Evolutionary conservation across 2,329 filamentous ascomycete genomes (phyloP).

Genomic region (Fusarium poae): DNA sequence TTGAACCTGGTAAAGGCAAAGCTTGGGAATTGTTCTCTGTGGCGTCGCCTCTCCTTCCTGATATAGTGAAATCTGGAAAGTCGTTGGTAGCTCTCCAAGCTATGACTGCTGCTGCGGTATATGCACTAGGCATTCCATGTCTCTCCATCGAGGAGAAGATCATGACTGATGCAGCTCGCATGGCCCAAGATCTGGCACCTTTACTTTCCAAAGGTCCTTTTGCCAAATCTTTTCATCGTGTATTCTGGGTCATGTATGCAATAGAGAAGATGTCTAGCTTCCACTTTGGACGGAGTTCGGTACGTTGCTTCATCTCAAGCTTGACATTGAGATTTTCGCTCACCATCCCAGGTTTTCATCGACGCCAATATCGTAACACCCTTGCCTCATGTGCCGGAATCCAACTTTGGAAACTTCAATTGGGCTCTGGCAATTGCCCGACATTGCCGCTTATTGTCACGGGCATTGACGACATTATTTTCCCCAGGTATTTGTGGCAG

Average conservation of each 20-base stretch:
- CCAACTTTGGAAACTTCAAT: slow-evolving; percentile 34
- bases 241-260: slow-evolving; percentile 37
- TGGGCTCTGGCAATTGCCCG: slow-evolving; percentile 32
- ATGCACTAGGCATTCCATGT: slow-evolving; percentile 30
- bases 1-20: slow-evolving; percentile 41
- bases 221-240: slow-evolving; percentile 5
- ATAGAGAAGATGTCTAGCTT: slow-evolving; percentile 44
- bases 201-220: slow-evolving; percentile 12
- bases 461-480: slow-evolving; percentile 32
- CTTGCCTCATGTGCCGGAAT: slow-evolving; percentile 37
- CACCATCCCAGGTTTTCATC: no score
- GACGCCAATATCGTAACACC: slow-evolving; percentile 25
- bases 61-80: slow-evolving; percentile 14
- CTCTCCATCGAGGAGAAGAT: slow-evolving; percentile 38
- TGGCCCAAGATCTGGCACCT: slow-evolving; percentile 36
- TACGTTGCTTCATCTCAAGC: neutral
- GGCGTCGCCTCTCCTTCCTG: slow-evolving; percentile 23
- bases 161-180: slow-evolving; percentile 34
- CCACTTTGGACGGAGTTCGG: slow-evolving; percentile 41
- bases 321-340: no score
- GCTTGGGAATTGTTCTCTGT: slow-evolving; percentile 42
- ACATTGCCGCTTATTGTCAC: slow-evolving; percentile 29
- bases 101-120: slow-evolving; percentile 29
- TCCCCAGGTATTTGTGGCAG: slow-evolving; percentile 32
- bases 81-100: slow-evolving; percentile 38